These are phyloP conservation scores for Bombardia bombarda DNA, from an alignment of 495 filamentous ascomycete genomes.

Conservation along the genomic window DNA sequence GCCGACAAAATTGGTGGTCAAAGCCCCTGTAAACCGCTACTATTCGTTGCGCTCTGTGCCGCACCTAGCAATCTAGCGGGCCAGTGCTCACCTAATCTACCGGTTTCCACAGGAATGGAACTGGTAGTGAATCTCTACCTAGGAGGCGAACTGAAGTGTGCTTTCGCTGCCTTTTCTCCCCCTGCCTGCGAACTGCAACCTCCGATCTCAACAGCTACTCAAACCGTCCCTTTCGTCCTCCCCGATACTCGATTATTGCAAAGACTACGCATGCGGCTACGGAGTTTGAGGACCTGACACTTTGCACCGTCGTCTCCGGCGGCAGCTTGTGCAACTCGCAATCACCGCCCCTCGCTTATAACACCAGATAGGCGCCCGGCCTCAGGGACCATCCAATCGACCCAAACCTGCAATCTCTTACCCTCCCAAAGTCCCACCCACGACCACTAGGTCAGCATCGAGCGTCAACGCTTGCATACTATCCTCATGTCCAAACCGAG, in stretches of 20 bases:
- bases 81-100: conserved; percentile 30
- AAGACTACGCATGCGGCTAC: too few species aligned
- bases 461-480: conserved; percentile 8
- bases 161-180: neutral
- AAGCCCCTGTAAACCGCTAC: conserved; percentile 10
- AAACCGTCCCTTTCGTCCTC: too few species aligned
- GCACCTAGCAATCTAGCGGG: conserved; percentile 10
- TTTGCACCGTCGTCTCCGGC: neutral
- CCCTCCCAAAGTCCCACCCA: conserved; percentile 11
- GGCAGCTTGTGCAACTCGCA: neutral
- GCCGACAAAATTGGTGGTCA: neutral
- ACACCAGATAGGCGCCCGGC: conserved; percentile 29
- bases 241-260: neutral
- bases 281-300: too few species aligned
- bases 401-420: conserved; percentile 17
- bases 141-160: too few species aligned
- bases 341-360: conserved; percentile 17
- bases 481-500: conserved; percentile 18
- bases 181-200: conserved; percentile 1
- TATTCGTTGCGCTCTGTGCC: conserved; percentile 12
- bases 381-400: conserved; percentile 21
- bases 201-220: neutral
- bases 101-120: conserved; percentile 32
- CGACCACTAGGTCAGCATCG: conserved; percentile 14
- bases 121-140: conserved; percentile 16